Percentiles rank a stretch among this genome's conserved stretches.
Conservation (phyloP, 179 eudicot species). For the Silene noctiflora region DNA sequence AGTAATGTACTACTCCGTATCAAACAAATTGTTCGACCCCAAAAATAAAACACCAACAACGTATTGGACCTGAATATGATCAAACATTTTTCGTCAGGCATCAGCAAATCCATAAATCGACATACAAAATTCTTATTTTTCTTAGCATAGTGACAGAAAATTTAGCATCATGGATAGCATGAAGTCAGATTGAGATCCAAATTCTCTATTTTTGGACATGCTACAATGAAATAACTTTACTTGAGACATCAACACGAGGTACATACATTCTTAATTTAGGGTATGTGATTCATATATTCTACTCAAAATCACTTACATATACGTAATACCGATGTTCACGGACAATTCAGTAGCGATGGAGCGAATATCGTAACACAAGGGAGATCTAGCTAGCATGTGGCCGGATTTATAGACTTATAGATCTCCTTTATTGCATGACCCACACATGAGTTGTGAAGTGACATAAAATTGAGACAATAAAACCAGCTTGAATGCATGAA, state of each 20-base stretch:
- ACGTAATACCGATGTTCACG: not conserved
- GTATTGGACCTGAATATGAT: too few species aligned
- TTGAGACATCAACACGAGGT: not conserved
- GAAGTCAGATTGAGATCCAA: too few species aligned
- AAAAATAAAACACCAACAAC: too few species aligned
- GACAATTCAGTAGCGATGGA: not conserved
- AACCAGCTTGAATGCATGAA: constrained; percentile 20
- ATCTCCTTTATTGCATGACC: constrained; percentile 32
- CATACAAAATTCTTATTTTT: too few species aligned
- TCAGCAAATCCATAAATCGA: too few species aligned
- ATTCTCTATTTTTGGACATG: not conserved
- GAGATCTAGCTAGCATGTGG: constrained; percentile 13
- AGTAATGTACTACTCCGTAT: too few species aligned
- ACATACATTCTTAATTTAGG: too few species aligned
- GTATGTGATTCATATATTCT: not conserved
- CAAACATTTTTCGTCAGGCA: too few species aligned
- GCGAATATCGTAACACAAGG: not conserved
- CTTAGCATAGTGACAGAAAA: too few species aligned
- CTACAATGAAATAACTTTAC: not conserved
- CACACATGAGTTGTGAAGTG: constrained; percentile 28
- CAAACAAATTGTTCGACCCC: too few species aligned
- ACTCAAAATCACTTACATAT: not conserved
- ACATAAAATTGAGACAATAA: constrained; percentile 33
- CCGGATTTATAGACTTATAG: constrained; percentile 26
- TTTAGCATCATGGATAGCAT: too few species aligned